Evolutionary conservation across 148 eudicot species (phyloP).

Genomic region (Silene uniflora): DNA sequence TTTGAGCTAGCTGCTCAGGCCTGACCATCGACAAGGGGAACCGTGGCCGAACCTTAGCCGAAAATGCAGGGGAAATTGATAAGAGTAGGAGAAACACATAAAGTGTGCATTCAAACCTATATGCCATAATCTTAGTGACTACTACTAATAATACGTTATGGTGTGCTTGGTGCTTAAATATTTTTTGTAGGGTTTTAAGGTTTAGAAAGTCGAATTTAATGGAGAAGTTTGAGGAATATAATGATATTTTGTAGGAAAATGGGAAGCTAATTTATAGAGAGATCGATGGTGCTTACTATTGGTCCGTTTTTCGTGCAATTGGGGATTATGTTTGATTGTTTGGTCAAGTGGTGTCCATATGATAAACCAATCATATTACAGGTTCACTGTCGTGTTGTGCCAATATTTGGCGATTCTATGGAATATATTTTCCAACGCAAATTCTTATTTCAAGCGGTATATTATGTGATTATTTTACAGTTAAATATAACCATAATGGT

Average conservation of each 20-base stretch:
- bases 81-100: neutral
- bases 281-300: neutral
- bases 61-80: neutral
- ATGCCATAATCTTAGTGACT: neutral
- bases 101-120: neutral
- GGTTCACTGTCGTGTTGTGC: neutral
- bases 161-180: neutral
- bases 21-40: constrained; percentile 49
- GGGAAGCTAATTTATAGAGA: neutral
- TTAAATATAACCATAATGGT: no score
- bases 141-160: neutral
- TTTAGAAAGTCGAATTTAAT: neutral
- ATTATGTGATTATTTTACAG: no score
- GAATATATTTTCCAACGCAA: no score
- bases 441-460: no score
- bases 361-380: neutral
- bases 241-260: neutral
- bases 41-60: constrained; percentile 25
- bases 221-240: neutral
- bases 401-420: no score
- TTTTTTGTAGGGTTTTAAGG: neutral
- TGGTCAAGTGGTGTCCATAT: neutral
- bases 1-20: constrained; percentile 34
- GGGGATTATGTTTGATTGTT: constrained; percentile 7
- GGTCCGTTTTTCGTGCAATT: constrained; percentile 7